These are phyloP conservation scores for Escovopsis sp. DNA, from an alignment of 2,329 filamentous ascomycete species.

Conservation along the genomic window DNA sequence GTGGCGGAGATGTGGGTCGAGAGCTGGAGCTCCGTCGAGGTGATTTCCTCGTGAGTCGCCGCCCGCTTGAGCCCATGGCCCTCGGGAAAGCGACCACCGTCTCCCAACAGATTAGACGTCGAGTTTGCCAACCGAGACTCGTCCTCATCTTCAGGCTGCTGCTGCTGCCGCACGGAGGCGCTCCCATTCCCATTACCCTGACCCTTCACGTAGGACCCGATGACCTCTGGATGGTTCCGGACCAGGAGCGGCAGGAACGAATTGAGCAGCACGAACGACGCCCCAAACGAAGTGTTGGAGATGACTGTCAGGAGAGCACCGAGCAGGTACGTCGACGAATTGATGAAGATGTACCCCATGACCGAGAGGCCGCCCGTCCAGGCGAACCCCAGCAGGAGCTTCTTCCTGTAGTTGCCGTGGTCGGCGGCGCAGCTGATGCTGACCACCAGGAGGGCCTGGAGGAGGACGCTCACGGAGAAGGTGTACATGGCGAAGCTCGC, in stretches of 20 bases:
- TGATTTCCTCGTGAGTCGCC: slow-evolving; percentile 32
- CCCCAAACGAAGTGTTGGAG: slow-evolving; percentile 86
- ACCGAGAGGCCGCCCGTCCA: slow-evolving; percentile 67
- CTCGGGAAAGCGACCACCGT: slow-evolving; percentile 9
- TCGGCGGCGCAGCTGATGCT: slow-evolving; percentile 94
- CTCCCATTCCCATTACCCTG: slow-evolving; percentile 13
- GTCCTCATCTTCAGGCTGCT: slow-evolving; percentile 10
- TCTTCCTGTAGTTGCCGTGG: slow-evolving; percentile 84
- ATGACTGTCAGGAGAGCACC: slow-evolving; percentile 76
- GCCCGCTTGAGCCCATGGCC: slow-evolving; percentile 21
- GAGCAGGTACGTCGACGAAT: slow-evolving; percentile 61
- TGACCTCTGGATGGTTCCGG: slow-evolving; percentile 55
- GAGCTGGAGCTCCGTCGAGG: slow-evolving; percentile 57
- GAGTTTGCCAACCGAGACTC: slow-evolving; percentile 23
- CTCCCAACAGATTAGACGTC: slow-evolving; percentile 31
- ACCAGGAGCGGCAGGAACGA: slow-evolving; percentile 88
- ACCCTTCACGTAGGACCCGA: slow-evolving; percentile 20
- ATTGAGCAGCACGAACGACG: slow-evolving; percentile 89
- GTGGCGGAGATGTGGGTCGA: slow-evolving; percentile 85
- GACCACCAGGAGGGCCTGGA: slow-evolving; percentile 83
- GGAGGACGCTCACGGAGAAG: slow-evolving; percentile 78
- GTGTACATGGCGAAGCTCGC: slow-evolving; percentile 98
- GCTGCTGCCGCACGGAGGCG: slow-evolving; percentile 13
- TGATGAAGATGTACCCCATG: slow-evolving; percentile 76
- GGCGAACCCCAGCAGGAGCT: slow-evolving; percentile 71